Base-by-base conservation (phyloP, 2,329 filamentous ascomycete genomes). In the Pseudopyricularia cyperi region DNA sequence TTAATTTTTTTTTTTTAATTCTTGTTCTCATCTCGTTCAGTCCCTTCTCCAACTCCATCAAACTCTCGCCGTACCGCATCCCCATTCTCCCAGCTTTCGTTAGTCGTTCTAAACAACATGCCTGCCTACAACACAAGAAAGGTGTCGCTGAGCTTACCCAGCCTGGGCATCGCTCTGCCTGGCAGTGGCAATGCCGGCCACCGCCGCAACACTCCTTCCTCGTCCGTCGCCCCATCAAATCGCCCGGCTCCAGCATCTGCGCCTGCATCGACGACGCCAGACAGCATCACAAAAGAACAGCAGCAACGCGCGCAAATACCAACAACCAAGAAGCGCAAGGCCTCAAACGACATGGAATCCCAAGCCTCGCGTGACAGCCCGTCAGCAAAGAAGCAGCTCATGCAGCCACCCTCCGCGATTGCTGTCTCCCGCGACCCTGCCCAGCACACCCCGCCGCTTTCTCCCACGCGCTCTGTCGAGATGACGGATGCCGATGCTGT, bases 141-240 rank as follows among this genome's bases (percentile, higher is more conserved):
- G 34, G 37, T 37, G 26, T 95, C 89, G 64, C 75, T 98, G 59
- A 96, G 90, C 56, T 76, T 97, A 63, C 87, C 89, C 55, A 94
- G 89, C 59, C 79, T 97, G 62, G 93, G 93, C 66, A 95, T 97
- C 61, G 87, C 93, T 62, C 76, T 96, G 57, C 83, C 87, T 57
- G 79, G 85, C 62, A 44, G 39, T 24, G 39, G 39, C 19, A 44
- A 44, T 22, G 19, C 14, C 24, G 74, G 76, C 60, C 73, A 82
- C 62, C 68, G 60, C 62, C 62, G 60, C 59, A 52, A 54, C 26
- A 58, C 61, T 3, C 57, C 62, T 11, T 57, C 63, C 46, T 58
- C 65, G 26, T 37, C 47, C 44, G 32, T 54, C 52, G 42, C 51
- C 55, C 39, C 54, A 26, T 46, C 54, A 48, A 52, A 24, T 22